Conservation (phyloP, 257 asterid species). For the Pogostemon cablin region DNA sequence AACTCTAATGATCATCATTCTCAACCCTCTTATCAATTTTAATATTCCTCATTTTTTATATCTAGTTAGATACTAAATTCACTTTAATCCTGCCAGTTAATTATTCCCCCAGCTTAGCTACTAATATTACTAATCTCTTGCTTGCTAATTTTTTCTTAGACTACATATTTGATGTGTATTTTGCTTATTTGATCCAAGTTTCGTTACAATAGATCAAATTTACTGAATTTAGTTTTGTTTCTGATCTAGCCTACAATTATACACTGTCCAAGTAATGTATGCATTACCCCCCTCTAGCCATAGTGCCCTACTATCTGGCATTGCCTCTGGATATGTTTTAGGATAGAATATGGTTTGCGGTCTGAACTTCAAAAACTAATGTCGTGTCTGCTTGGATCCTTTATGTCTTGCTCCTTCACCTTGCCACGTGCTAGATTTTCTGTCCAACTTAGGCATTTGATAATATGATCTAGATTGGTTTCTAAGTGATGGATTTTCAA, state of each 20-base stretch:
- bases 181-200: constrained; percentile 3
- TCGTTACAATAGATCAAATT: neutral
- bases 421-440: constrained; percentile 5
- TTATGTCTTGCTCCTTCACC: constrained; percentile 14
- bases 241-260: constrained; percentile 25
- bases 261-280: neutral
- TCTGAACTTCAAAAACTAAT: neutral
- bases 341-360: neutral
- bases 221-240: neutral
- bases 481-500: neutral
- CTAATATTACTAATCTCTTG: neutral
- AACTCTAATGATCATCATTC: neutral
- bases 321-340: neutral
- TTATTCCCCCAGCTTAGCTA: neutral
- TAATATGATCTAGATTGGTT: neutral
- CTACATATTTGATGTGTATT: constrained; percentile 3
- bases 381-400: neutral
- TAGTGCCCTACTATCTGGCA: neutral
- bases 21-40: neutral
- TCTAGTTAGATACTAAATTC: neutral
- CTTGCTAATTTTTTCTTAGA: neutral
- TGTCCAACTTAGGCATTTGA: neutral
- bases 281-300: neutral
- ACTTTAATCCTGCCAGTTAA: neutral
- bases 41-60: neutral